phyloP scores from a whole-genome alignment of 2,329 filamentous ascomycete species.

The Calonectria crousiana region DNA sequence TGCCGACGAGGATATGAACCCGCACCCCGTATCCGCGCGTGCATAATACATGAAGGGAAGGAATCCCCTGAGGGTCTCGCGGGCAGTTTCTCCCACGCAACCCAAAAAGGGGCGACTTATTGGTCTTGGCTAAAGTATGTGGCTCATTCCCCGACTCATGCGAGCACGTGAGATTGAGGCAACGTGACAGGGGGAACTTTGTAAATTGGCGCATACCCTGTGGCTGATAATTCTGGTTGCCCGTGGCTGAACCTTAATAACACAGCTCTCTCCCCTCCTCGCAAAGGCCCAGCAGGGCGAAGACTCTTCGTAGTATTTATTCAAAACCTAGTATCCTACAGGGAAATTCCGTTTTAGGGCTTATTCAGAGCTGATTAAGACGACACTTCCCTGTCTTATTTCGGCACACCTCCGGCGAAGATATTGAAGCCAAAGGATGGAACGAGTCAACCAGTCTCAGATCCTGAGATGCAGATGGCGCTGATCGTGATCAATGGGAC shows the following conservation, averaged over 20 bases:
- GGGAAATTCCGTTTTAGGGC: background rate
- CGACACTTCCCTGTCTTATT: background rate
- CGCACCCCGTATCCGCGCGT: background rate
- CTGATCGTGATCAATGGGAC: background rate
- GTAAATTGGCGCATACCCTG: background rate
- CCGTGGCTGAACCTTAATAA: background rate
- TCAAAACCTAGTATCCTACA: background rate
- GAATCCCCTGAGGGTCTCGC: background rate
- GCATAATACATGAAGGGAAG: background rate
- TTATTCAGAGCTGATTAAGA: background rate
- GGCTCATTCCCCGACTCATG: background rate
- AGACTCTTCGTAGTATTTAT: background rate
- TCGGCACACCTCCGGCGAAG: background rate
- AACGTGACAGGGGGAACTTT: background rate
- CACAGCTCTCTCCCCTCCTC: background rate
- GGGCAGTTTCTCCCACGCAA: background rate
- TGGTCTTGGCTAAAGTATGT: background rate
- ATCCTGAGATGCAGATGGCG: background rate
- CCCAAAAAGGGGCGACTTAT: background rate
- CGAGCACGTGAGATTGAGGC: background rate
- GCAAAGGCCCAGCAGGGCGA: background rate
- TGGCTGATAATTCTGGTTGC: background rate
- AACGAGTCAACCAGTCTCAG: background rate
- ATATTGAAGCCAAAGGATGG: background rate
- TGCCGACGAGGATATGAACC: background rate